Evolutionary conservation across 139 green algal genomes (phyloP).

Genomic region (Auxenochlorella pyrenoidosa): DNA sequence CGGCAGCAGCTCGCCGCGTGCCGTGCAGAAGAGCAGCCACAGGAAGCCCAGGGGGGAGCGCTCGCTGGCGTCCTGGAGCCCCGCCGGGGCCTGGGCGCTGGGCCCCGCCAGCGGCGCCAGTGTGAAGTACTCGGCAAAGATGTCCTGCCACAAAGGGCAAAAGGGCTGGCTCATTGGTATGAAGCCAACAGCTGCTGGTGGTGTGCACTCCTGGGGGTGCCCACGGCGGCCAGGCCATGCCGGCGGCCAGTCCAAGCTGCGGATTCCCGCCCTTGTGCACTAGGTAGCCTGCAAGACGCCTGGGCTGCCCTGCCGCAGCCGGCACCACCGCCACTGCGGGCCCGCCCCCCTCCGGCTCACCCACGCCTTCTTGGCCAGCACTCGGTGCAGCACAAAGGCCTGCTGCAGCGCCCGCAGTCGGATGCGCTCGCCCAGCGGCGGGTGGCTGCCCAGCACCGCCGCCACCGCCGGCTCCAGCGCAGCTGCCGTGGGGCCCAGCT

Average conservation of each 20-base stretch:
- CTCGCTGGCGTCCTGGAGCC: too few relatives aligned
- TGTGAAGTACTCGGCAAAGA: slow-evolving; percentile 1
- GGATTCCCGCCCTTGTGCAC: not conserved
- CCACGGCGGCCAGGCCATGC: too few relatives aligned
- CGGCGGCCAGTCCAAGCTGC: too few relatives aligned
- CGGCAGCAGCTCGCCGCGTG: slow-evolving; percentile 47
- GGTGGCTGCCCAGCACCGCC: not conserved
- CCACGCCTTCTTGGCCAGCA: slow-evolving; percentile 31
- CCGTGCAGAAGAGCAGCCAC: slow-evolving; percentile 52
- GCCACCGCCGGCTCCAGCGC: not conserved
- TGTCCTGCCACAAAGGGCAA: not conserved
- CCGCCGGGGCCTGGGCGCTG: too few relatives aligned
- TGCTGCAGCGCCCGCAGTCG: slow-evolving; percentile 30
- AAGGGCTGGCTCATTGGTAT: too few relatives aligned
- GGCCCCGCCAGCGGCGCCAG: not conserved
- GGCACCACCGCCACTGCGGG: too few relatives aligned
- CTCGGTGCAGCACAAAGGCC: not conserved
- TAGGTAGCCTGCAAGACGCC: too few relatives aligned
- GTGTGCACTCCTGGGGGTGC: too few relatives aligned
- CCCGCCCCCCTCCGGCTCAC: slow-evolving; percentile 3
- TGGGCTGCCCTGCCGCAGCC: too few relatives aligned
- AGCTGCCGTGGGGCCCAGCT: not conserved
- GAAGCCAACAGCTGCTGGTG: too few relatives aligned
- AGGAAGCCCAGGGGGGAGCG: slow-evolving; percentile 2
- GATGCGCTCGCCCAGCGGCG: not conserved